These are phyloP conservation scores for Alternaria atra DNA, from an alignment of 2,329 filamentous ascomycete species.

Conservation along the genomic window DNA sequence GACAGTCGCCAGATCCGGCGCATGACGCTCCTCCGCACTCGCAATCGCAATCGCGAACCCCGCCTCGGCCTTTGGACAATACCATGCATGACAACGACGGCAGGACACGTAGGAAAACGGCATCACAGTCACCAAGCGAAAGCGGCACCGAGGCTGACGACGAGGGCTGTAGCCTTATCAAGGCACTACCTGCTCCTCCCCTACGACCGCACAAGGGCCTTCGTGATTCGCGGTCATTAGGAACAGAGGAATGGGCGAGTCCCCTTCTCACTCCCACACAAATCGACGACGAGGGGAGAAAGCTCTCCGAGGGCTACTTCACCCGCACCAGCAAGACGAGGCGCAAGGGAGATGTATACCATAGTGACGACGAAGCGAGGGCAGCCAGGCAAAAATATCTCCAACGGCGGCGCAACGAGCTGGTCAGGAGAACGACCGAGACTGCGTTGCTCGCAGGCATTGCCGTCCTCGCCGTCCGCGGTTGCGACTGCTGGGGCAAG, in stretches of 20 bases:
- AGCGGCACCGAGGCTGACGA: slow-evolving; percentile 96
- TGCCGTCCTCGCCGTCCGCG: slow-evolving; percentile 56
- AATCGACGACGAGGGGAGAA: slow-evolving; percentile 58
- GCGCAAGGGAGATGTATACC: slow-evolving; percentile 25
- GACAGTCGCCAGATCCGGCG: slow-evolving; percentile 23
- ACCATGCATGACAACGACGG: slow-evolving; percentile 39
- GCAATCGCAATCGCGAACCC: slow-evolving; percentile 25
- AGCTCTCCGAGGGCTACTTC: slow-evolving; percentile 51
- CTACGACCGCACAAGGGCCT: slow-evolving; percentile 79
- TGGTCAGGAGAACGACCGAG: slow-evolving; percentile 72
- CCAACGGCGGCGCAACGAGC: slow-evolving; percentile 87
- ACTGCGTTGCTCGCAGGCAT: slow-evolving; percentile 63
- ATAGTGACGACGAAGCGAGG: slow-evolving; percentile 49
- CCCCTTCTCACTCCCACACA: slow-evolving; percentile 58
- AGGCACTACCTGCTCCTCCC: slow-evolving; percentile 83
- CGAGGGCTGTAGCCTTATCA: slow-evolving; percentile 79
- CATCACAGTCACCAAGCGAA: slow-evolving; percentile 69
- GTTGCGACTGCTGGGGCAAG: slow-evolving; percentile 47
- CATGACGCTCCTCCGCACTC: slow-evolving; percentile 3
- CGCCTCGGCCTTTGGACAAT: slow-evolving; percentile 24
- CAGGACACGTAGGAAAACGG: slow-evolving; percentile 38
- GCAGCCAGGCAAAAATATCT: slow-evolving; percentile 72
- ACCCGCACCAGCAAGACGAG: slow-evolving; percentile 29
- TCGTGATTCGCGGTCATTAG: slow-evolving; percentile 59
- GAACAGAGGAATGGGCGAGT: slow-evolving; percentile 45